Evolutionary conservation across 202 grass and related monocot species (phyloP).

Genomic region (Cymbopogon flexuosus): DNA sequence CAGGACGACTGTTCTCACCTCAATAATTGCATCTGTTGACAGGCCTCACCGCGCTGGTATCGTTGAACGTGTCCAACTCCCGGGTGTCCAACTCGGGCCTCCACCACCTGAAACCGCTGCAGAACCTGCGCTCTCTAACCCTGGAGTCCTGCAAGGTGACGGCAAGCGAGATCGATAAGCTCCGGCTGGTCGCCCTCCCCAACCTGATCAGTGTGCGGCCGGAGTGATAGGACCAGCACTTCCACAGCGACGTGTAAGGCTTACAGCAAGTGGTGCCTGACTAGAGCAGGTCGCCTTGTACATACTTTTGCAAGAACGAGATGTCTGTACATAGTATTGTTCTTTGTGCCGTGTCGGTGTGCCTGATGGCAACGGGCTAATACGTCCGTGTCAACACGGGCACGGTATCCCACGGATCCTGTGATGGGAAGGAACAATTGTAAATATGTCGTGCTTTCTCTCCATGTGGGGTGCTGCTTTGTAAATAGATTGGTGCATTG

Average conservation of each 20-base stretch:
- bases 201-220: constrained; percentile 73
- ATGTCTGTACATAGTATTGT: neutral
- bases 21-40: neutral
- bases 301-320: constrained; percentile 14
- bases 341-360: neutral
- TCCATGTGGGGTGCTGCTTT: constrained; percentile 10
- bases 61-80: constrained; percentile 77
- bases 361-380: neutral
- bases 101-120: constrained; percentile 76
- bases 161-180: constrained; percentile 70
- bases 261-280: neutral
- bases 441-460: constrained; percentile 44
- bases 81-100: constrained; percentile 65
- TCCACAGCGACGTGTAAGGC: neutral
- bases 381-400: neutral
- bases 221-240: constrained; percentile 27
- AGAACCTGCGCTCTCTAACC: constrained; percentile 60
- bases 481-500: constrained; percentile 12
- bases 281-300: constrained; percentile 20
- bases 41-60: constrained; percentile 80
- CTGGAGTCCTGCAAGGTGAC: constrained; percentile 92
- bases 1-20: neutral
- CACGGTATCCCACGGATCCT: neutral
- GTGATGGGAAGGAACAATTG: constrained; percentile 42
- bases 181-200: constrained; percentile 61